Conservation (phyloP, 805 yeast genomes). For the Clavispora vitiphila region DNA sequence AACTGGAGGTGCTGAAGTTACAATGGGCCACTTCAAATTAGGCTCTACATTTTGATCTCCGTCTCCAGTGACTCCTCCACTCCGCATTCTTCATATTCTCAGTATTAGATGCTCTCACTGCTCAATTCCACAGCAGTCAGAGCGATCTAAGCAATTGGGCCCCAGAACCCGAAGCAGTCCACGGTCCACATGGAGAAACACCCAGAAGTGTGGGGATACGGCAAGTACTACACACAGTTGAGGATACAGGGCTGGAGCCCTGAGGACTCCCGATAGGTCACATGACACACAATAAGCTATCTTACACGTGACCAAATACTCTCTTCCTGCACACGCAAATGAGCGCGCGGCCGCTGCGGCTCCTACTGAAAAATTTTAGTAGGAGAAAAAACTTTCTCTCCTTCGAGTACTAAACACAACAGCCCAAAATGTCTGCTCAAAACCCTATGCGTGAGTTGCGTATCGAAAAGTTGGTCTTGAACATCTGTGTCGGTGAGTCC, state of each 20-base stretch:
- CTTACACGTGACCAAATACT: slow-evolving; percentile 1
- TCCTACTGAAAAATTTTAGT: slow-evolving; percentile 7
- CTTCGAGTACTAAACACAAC: slow-evolving; percentile 5
- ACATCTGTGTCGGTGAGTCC: slow-evolving; percentile 99
- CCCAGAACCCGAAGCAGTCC: too few relatives aligned
- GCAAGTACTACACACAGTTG: too few relatives aligned
- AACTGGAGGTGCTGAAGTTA: too few relatives aligned
- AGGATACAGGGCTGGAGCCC: not conserved
- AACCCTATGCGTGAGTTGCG: slow-evolving; percentile 98
- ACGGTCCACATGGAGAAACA: too few relatives aligned
- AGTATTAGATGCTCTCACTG: too few relatives aligned
- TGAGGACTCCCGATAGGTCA: not conserved
- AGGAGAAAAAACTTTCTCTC: slow-evolving; percentile 4
- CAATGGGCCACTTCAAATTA: too few relatives aligned
- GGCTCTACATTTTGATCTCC: too few relatives aligned
- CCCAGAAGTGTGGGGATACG: too few relatives aligned
- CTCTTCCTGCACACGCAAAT: not conserved
- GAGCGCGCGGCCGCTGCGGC: slow-evolving; percentile 3
- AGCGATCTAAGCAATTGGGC: too few relatives aligned
- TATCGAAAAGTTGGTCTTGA: slow-evolving; percentile 98
- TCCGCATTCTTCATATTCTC: too few relatives aligned
- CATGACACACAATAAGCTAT: not conserved
- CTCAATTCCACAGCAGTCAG: too few relatives aligned
- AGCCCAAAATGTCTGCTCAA: slow-evolving; percentile 41
- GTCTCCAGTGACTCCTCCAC: too few relatives aligned